Percentiles rank a stretch among this genome's conserved stretches.
Conservation (phyloP, 345 rosid genomes). For the Camelina hispida region DNA sequence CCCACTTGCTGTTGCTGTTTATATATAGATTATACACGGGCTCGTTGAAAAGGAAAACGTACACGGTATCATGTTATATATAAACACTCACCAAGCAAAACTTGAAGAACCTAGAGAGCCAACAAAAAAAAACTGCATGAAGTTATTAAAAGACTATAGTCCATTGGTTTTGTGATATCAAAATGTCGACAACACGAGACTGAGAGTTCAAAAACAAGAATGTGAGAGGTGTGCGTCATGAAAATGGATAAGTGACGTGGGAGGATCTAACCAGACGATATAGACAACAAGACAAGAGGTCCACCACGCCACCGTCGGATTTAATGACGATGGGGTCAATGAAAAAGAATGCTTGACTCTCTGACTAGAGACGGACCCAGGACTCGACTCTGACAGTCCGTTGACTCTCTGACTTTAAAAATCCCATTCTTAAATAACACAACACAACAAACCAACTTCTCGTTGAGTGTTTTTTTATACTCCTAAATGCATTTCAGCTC, state of each 20-base stretch:
- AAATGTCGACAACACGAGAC: not conserved
- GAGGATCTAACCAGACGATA: constrained; percentile 34
- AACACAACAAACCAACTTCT: constrained; percentile 20
- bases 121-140: too few relatives aligned
- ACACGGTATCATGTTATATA: not conserved
- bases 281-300: constrained; percentile 45
- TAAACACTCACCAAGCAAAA: not conserved
- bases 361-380: constrained; percentile 54
- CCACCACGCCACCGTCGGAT: constrained; percentile 69
- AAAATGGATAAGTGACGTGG: constrained; percentile 28
- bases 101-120: too few relatives aligned
- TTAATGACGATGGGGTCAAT: constrained; percentile 46
- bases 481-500: not conserved
- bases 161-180: not conserved
- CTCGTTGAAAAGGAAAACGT: not conserved
- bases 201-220: constrained; percentile 7
- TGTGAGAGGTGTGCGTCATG: constrained; percentile 20
- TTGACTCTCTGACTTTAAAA: constrained; percentile 63
- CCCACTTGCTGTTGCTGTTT: too few relatives aligned
- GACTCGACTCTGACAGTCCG: constrained; percentile 47
- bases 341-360: constrained; percentile 46
- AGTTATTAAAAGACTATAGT: not conserved
- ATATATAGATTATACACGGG: too few relatives aligned
- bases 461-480: not conserved
- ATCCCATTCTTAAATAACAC: not conserved